Evolutionary conservation across 345 rosid species (phyloP), one percentile per base, ranked within the genome.

Genomic region (Carallia brachiata): DNA sequence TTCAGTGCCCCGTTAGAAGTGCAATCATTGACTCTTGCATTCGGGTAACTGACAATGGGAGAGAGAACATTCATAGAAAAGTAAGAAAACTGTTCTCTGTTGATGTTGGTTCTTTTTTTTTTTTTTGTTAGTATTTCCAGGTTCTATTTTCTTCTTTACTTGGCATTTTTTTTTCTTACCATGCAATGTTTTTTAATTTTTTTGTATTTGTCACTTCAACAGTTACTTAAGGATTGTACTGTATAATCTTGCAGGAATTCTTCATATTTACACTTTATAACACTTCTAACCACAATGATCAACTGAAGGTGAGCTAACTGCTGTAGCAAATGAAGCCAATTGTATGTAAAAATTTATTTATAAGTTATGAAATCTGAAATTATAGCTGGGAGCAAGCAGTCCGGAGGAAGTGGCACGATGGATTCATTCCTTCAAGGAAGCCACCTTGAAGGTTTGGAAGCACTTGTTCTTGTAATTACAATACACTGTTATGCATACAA

Each of bases 391-490:
- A 86, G 97, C 98, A 70, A 84, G 89, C 76, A 86, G 98, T 74
- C 91, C 98, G 54, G 96, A 93, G 75, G 98, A 91, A 80, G 98
- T 96, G 74, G 98, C 95, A 58, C 86, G 83, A 81, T 93, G 98
- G 98, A 93, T 93, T 72, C 94, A 84, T 79, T 83, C 85, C 30
- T 82, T 93, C 58, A 90, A 89, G 77, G 91, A 91, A 71, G 84
- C 87, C 53, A 93, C 96, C 71, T 71, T 89, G 73, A 87, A 93
- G 97, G 96, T 93, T 54, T 23, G 17, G 50, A 60, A 72, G 36
- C 18, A 59, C 72, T 71, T 54, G n/a, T 62, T 48, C 54, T 69
- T 56, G 27, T 66, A 59, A 50, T 7, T 19, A 65, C 18, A 40
- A 6, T 15, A 44, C 40, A 27, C 53, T 77, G 27, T 28, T 60